Conservation (phyloP, 805 yeast species). For the Debaryomyces castellii region DNA sequence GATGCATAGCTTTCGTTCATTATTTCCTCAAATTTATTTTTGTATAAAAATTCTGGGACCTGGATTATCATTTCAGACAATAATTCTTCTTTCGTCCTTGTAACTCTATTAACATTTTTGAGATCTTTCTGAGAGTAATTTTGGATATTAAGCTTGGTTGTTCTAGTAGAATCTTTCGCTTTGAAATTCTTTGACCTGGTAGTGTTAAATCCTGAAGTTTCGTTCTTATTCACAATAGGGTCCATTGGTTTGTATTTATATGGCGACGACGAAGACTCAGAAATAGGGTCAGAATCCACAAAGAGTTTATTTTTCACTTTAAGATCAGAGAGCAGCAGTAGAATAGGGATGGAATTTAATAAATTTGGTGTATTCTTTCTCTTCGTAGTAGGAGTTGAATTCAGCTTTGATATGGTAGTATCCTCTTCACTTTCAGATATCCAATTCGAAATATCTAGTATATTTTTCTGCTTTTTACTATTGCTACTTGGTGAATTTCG, state of each 20-base stretch:
- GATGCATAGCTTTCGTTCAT: slow-evolving; percentile 10
- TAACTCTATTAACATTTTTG: slow-evolving; percentile 32
- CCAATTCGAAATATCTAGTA: slow-evolving; percentile 21
- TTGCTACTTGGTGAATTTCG: not conserved
- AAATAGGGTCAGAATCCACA: slow-evolving; percentile 5
- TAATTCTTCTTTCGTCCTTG: slow-evolving; percentile 49
- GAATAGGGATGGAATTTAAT: not conserved
- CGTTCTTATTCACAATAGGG: no score
- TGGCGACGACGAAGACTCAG: slow-evolving; percentile 4
- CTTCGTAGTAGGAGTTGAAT: not conserved
- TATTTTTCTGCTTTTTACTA: not conserved
- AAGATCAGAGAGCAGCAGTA: not conserved
- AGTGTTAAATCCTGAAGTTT: no score
- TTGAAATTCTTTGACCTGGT: no score
- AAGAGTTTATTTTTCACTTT: not conserved
- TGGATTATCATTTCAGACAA: slow-evolving; percentile 49
- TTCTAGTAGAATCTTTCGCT: not conserved
- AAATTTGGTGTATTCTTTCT: not conserved
- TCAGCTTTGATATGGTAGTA: slow-evolving; percentile 1
- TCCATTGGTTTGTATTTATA: not conserved
- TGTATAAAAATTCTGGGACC: slow-evolving; percentile 29
- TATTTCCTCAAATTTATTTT: slow-evolving; percentile 23
- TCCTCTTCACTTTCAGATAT: slow-evolving; percentile 20
- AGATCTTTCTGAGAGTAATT: slow-evolving; percentile 28
- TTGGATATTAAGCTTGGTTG: slow-evolving; percentile 2